A percentile compares a stretch with the other conserved stretches of the same genome.
phyloP scores from a whole-genome alignment of 805 yeast species.

The Limtongia smithiae region DNA sequence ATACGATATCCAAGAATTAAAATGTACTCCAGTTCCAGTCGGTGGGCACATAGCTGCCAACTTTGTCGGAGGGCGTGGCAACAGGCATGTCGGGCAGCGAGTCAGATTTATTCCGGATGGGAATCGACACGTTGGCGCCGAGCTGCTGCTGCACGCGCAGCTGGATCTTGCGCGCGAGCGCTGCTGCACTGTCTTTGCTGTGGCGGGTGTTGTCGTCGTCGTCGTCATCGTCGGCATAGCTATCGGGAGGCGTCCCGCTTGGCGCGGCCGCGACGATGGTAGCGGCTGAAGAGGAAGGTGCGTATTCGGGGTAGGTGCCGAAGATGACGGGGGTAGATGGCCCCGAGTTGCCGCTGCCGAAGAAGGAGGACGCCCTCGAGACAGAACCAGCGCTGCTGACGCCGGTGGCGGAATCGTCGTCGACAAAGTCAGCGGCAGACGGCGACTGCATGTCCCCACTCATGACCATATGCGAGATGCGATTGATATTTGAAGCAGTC shows the following conservation, averaged over 20 bases:
- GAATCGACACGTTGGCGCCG: slow-evolving; percentile 11
- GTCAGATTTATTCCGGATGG: neutral
- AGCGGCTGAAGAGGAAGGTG: neutral
- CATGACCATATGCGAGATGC: slow-evolving; percentile 26
- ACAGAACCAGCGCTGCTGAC: too few species aligned
- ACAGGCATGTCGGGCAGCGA: slow-evolving; percentile 4
- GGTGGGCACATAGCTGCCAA: slow-evolving; percentile 31
- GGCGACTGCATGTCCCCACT: slow-evolving; percentile 14
- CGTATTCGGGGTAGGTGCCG: neutral
- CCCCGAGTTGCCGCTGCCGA: neutral
- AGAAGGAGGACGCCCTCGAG: too few species aligned
- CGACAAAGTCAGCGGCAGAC: neutral
- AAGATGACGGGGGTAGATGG: neutral
- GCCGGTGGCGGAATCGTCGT: neutral
- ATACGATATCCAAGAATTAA: too few species aligned
- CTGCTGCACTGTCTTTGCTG: slow-evolving; percentile 2
- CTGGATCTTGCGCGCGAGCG: slow-evolving; percentile 13
- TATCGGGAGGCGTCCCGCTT: neutral
- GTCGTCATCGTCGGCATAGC: too few species aligned
- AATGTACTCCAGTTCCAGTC: slow-evolving; percentile 35
- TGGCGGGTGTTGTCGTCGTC: neutral
- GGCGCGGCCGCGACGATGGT: neutral
- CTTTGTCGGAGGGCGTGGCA: slow-evolving; percentile 18
- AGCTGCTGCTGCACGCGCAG: slow-evolving; percentile 19
- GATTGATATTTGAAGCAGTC: slow-evolving; percentile 16